phyloP scores from a whole-genome alignment of 257 asterid species.

The Agastache rugosa region DNA sequence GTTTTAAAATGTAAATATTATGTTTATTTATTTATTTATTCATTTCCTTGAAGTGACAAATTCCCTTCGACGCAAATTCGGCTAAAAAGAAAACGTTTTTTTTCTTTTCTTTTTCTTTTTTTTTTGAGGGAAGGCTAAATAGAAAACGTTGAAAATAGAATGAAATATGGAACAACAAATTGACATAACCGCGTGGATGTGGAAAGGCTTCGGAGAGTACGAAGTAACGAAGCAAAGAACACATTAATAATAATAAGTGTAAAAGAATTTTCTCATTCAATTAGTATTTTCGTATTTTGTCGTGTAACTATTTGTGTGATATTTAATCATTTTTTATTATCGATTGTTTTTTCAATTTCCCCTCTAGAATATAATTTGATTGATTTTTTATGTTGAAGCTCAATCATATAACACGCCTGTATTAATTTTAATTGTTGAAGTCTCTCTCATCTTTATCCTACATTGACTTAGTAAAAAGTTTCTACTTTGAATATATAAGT shows the following conservation, averaged over 20 bases:
- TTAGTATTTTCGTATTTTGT: background rate
- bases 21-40: too few relatives aligned
- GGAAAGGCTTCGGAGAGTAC: background rate
- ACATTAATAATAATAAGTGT: background rate
- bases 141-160: background rate
- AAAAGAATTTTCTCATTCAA: background rate
- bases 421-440: too few relatives aligned
- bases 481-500: too few relatives aligned
- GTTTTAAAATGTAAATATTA: too few relatives aligned
- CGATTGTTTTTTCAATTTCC: background rate
- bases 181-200: background rate
- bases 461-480: too few relatives aligned
- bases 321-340: background rate
- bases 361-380: too few relatives aligned
- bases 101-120: too few relatives aligned
- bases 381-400: background rate
- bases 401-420: background rate
- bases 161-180: background rate
- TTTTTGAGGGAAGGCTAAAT: too few relatives aligned
- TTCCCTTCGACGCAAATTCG: background rate
- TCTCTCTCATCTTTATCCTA: too few relatives aligned
- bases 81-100: background rate
- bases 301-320: background rate
- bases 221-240: background rate
- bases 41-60: background rate